phyloP scores from a whole-genome alignment of 306 rosid genomes.

The Casuarina equisetifolia region DNA sequence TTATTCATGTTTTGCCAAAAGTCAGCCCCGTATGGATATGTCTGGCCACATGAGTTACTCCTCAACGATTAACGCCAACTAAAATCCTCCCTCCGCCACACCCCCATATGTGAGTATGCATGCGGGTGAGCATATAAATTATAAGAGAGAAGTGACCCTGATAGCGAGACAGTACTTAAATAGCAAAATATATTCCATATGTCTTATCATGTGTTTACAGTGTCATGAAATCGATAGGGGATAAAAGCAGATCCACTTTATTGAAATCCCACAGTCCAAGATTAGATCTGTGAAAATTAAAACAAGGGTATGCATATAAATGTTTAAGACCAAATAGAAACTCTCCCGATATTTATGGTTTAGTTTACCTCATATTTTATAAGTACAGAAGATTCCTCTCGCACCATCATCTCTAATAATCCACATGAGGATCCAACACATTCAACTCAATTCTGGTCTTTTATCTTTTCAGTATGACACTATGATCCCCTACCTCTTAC shows the following conservation, averaged over 20 bases:
- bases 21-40: too few relatives aligned
- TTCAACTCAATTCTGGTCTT: background rate
- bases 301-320: background rate
- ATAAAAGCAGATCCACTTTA: too few relatives aligned
- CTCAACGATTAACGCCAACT: too few relatives aligned
- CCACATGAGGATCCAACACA: background rate
- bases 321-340: background rate
- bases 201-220: background rate
- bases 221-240: background rate
- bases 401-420: background rate
- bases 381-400: background rate
- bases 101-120: too few relatives aligned
- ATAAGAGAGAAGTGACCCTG: background rate
- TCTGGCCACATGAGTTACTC: too few relatives aligned
- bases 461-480: background rate
- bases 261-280: background rate
- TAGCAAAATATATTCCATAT: background rate
- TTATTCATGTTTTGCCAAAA: too few relatives aligned
- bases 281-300: background rate
- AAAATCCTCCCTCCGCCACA: too few relatives aligned
- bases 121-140: background rate
- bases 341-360: background rate
- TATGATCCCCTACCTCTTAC: constrained; percentile 3
- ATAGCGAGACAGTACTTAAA: background rate
- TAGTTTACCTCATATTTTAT: background rate